Evolutionary conservation across 495 filamentous ascomycete genomes (phyloP), one percentile per base, ranked within the genome.

Genomic region (Daldinia grandis): DNA sequence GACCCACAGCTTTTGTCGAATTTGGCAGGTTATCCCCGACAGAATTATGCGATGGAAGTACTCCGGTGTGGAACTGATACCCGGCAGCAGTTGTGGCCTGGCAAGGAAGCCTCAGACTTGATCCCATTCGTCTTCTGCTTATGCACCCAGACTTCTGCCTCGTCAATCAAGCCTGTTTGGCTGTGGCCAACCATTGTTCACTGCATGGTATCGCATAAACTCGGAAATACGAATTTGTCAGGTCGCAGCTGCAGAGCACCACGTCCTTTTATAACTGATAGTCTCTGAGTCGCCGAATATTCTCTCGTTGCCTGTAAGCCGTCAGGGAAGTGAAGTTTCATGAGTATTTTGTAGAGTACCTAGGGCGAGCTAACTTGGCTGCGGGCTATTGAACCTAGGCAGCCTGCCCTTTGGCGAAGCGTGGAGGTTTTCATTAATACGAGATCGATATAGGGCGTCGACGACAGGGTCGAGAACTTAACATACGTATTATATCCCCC

Each of bases 371-470:
- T 74, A 56, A 58, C 53, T 57, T 60, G 75, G 30, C 61, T 62
- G 57, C 69, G 57, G 42, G 38, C 37, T 63, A 53, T 54, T 27
- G 50, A 61, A n/a, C 47, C 57, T 40, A 33, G 17, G 25, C 14
- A 24, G 19, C 42, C 37, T 37, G 57, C 25, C n/a, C 12, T 68
- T 68, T 49, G 40, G 67, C 21, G 67, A 73, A 55, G 74, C 63
- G 65, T 71, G 69, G 58, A 62, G 44, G 53, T 50, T 40, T 40
- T 64, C 62, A 71, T 68, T 75, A 75, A 75, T 73, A 73, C 53
- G 47, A 61, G 38, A 50, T 57, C 58, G 64, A 73, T 77, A 77
- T 77, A 77, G 75, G 63, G 40, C 55, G 51, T 50, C 66, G 66
- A 66, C 66, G 71, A 70, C 71, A 74, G 66, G 71, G 71, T 70